Evolutionary conservation across 2,329 filamentous ascomycete species (phyloP).

Genomic region (Torrubiella hemipterigena): DNA sequence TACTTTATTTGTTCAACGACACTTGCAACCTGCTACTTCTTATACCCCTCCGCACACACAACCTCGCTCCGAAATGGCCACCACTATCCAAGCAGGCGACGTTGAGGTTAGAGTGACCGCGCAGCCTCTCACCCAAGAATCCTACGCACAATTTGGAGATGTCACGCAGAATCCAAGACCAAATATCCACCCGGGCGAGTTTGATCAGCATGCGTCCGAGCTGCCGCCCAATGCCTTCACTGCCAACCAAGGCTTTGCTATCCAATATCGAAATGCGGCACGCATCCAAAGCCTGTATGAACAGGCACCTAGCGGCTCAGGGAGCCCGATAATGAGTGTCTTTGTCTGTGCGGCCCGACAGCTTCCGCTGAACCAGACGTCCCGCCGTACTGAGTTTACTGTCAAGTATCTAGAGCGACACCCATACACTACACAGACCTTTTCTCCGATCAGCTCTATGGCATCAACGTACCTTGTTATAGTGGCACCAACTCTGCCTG

Average conservation of each 20-base stretch:
- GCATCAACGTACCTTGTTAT: conserved; percentile 63
- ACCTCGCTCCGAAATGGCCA: too few relatives aligned
- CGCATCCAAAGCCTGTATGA: conserved; percentile 58
- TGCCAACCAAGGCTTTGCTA: conserved; percentile 77
- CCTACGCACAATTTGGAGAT: conserved; percentile 72
- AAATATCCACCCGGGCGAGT: conserved; percentile 34
- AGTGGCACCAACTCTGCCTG: conserved; percentile 65
- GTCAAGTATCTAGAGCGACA: conserved; percentile 75
- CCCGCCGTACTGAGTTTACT: conserved; percentile 30
- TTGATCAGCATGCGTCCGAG: conserved; percentile 24
- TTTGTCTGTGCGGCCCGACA: conserved; percentile 57
- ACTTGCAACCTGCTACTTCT: too few relatives aligned
- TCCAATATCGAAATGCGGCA: conserved; percentile 78
- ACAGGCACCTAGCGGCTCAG: conserved; percentile 47
- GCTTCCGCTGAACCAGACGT: conserved; percentile 9
- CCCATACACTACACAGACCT: conserved; percentile 89
- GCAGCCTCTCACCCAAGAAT: conserved; percentile 51
- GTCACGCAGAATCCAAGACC: conserved; percentile 65
- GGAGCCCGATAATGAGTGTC: conserved; percentile 65
- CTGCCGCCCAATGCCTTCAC: conserved; percentile 39
- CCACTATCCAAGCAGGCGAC: conserved; percentile 7
- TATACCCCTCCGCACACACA: too few relatives aligned
- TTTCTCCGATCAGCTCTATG: conserved; percentile 58
- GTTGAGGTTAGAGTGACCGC: conserved; percentile 33
- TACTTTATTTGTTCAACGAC: too few relatives aligned